Evolutionary conservation across 2,329 filamentous ascomycete genomes (phyloP).

Genomic region (Geosmithia flava): DNA sequence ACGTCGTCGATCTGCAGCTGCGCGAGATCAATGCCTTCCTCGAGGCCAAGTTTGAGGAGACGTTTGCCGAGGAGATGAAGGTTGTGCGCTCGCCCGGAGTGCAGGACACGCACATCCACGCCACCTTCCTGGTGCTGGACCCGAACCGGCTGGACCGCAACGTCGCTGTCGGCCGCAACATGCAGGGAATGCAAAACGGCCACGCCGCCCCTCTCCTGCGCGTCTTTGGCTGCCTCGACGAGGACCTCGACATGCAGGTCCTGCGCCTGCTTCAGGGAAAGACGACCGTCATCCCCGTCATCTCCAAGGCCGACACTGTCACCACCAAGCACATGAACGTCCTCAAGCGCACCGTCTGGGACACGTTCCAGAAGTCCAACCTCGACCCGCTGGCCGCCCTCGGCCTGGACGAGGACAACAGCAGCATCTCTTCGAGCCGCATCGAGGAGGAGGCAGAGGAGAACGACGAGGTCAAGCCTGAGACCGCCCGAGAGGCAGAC

Average conservation of each 20-base stretch:
- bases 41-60: constrained; percentile 97
- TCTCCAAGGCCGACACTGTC: constrained; percentile 93
- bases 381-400: constrained; percentile 83
- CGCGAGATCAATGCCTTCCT: constrained; percentile 85
- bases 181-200: constrained; percentile 26
- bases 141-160: constrained; percentile 77
- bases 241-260: constrained; percentile 83
- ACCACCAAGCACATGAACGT: constrained; percentile 90
- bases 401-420: constrained; percentile 60
- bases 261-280: constrained; percentile 80
- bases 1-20: constrained; percentile 85
- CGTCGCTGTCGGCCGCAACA: constrained; percentile 52
- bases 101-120: constrained; percentile 95
- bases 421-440: constrained; percentile 32
- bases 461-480: constrained; percentile 13
- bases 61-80: constrained; percentile 95
- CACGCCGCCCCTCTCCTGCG: constrained; percentile 19
- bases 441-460: constrained; percentile 45
- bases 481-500: constrained; percentile 9
- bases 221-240: constrained; percentile 60
- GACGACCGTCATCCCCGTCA: constrained; percentile 89
- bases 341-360: constrained; percentile 83
- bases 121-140: constrained; percentile 84
- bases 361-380: constrained; percentile 72
- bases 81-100: constrained; percentile 85